phyloP scores from a whole-genome alignment of 140 eudicot genomes.

The Flaveria floridana region DNA sequence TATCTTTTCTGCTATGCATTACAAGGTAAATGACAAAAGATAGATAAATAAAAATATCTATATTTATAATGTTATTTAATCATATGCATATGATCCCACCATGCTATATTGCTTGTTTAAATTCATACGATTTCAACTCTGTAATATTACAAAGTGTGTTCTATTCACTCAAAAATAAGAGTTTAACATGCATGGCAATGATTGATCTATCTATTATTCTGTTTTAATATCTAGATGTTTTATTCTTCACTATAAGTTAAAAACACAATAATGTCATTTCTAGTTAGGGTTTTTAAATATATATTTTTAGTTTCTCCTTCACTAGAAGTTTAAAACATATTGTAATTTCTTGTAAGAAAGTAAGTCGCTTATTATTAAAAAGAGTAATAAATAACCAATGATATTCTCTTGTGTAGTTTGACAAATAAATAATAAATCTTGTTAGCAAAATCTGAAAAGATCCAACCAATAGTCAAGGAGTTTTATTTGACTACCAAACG shows the following conservation, averaged over 20 bases:
- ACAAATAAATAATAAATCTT: too few species aligned
- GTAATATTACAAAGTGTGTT: conserved; percentile 24
- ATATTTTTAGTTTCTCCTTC: too few species aligned
- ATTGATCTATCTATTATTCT: background rate
- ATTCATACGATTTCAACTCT: conserved; percentile 23
- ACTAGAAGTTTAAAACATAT: too few species aligned
- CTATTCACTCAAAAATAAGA: conserved; percentile 13
- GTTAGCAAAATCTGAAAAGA: too few species aligned
- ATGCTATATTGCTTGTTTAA: conserved; percentile 28
- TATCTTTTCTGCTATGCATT: background rate
- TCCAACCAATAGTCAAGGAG: too few species aligned
- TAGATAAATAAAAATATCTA: background rate
- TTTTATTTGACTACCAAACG: too few species aligned
- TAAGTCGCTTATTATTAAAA: too few species aligned
- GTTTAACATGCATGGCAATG: conserved; percentile 8
- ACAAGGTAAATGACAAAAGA: conserved; percentile 28
- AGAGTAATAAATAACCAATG: too few species aligned
- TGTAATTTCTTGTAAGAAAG: too few species aligned
- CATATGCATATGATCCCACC: conserved; percentile 41
- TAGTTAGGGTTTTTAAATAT: too few species aligned
- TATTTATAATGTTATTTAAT: background rate
- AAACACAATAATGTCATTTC: too few species aligned
- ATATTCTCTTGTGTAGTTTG: too few species aligned
- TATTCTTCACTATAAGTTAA: background rate
- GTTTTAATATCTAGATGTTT: background rate